Conservation (phyloP, 768 basidiomycete genomes). For the Russula virescens region DNA sequence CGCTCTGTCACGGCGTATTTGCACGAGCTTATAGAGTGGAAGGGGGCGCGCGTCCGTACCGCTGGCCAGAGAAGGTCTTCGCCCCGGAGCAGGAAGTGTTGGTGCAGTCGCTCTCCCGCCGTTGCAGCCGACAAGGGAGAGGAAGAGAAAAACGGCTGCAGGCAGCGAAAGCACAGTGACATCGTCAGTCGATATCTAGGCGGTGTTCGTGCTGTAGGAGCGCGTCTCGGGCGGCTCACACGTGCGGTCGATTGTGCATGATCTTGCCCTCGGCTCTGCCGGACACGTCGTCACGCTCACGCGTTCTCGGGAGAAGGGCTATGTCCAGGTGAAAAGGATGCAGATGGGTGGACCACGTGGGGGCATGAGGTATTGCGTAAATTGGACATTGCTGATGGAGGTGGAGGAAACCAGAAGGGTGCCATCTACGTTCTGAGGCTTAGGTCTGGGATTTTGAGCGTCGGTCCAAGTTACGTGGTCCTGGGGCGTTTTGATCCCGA, state of each 20-base stretch:
- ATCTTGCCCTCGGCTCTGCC: slow-evolving; percentile 79
- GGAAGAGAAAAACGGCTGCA: slow-evolving; percentile 30
- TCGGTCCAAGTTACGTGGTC: too few relatives aligned
- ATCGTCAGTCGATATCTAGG: slow-evolving; percentile 40
- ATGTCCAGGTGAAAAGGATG: slow-evolving; percentile 55
- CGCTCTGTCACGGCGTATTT: slow-evolving; percentile 78
- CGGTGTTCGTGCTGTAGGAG: slow-evolving; percentile 85
- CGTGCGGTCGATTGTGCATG: slow-evolving; percentile 92
- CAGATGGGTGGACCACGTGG: slow-evolving; percentile 72
- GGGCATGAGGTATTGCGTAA: slow-evolving; percentile 71
- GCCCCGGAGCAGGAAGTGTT: slow-evolving; percentile 65
- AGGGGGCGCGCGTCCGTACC: slow-evolving; percentile 69
- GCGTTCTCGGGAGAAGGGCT: slow-evolving; percentile 84
- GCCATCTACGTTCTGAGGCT: too few relatives aligned
- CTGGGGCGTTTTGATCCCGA: too few relatives aligned
- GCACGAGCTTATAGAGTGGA: slow-evolving; percentile 75
- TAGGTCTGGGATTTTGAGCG: too few relatives aligned
- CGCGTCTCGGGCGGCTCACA: slow-evolving; percentile 95
- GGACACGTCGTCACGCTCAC: slow-evolving; percentile 92
- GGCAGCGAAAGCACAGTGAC: slow-evolving; percentile 23
- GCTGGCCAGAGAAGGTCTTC: slow-evolving; percentile 69
- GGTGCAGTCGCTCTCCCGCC: slow-evolving; percentile 49
- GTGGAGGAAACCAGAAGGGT: neutral
- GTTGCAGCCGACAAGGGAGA: slow-evolving; percentile 14
- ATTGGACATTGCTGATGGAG: slow-evolving; percentile 49